Evolutionary conservation across 2,329 filamentous ascomycete genomes (phyloP), one percentile per base, ranked within the genome.

Genomic region (Elsinoe fawcettii): DNA sequence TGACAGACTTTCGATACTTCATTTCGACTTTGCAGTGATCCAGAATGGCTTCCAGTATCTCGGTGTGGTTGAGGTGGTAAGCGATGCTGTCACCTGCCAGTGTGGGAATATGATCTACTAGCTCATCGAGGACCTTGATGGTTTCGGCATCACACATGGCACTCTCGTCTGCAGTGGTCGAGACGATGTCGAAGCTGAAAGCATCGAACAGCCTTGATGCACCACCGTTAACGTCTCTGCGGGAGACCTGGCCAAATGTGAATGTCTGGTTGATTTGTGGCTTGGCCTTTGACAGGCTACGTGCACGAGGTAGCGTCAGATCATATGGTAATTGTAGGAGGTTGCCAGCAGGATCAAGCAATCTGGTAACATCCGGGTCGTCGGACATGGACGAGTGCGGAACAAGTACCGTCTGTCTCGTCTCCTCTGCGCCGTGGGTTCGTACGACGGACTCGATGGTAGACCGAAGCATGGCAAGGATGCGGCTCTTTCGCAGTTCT

Each of bases 141-240:
- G 90, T 86, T 70, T 97, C 92, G 0, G 92, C 92, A 71, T 99
- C 93, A 66, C 95, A 95, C 57, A 96, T 71, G 1, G 90, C 86
- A 66, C 97, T 90, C 4, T 90, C 73, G 1, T 86, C 86, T 63
- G 91, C 85, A 11, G 60, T 60, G 44, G 83, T 81, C 0, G 90
- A 92, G n/a, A 96, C 81, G 59, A 99, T 90, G 71, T 99, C 93
- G 69, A 97, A 99, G 69, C 97, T 91, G 2, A 95, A 91, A 68
- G 97, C 93, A 8, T 88, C 87, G 68, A 89, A 87, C 66, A 86
- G 87, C 58, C 81, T 80, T 5, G 93, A 93, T 63, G 95, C 88
- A 1, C 89, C 88, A 6, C 89, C 90, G 57, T 84, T 85, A 51
- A 84, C 78, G 46, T 81, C 84, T 62, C 95, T 88, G 39, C 93